Percentiles rank a stretch among this genome's conserved stretches.
These are phyloP conservation scores for Gastrolobium bilobum DNA, from an alignment of 306 rosid genomes.

Conservation along the genomic window DNA sequence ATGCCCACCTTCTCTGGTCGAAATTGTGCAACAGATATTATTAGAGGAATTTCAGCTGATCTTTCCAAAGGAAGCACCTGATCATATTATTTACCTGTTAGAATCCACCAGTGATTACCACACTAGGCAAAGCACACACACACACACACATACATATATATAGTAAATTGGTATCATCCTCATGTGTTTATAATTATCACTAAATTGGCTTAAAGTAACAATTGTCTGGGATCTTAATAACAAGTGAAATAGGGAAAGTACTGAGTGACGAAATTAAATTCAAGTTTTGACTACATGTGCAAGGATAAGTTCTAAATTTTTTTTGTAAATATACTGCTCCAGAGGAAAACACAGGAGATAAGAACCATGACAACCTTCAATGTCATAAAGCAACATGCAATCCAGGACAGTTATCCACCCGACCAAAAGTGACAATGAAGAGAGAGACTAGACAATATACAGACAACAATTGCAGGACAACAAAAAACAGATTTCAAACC, in stretches of 20 bases:
- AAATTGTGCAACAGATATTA: slow-evolving; percentile 96
- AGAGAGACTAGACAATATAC: slow-evolving; percentile 15
- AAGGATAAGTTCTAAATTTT: not conserved
- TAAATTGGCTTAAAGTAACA: slow-evolving; percentile 17
- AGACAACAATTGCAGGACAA: slow-evolving; percentile 25
- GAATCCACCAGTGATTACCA: slow-evolving; percentile 38
- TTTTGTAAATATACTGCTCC: not conserved
- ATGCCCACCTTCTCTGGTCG: slow-evolving; percentile 97
- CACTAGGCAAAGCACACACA: slow-evolving; percentile 7
- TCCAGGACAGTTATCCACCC: not conserved
- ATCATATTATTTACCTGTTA: slow-evolving; percentile 50
- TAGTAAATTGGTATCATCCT: not conserved
- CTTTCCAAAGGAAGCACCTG: slow-evolving; percentile 93
- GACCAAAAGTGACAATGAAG: not conserved
- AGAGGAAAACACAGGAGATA: slow-evolving; percentile 10
- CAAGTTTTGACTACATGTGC: not conserved
- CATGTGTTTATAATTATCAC: not conserved
- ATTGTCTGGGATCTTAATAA: not conserved
- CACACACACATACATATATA: not conserved
- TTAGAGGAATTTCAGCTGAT: slow-evolving; percentile 58
- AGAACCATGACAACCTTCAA: slow-evolving; percentile 17
- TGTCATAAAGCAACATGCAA: slow-evolving; percentile 28
- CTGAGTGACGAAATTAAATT: slow-evolving; percentile 16
- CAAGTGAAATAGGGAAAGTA: slow-evolving; percentile 1
- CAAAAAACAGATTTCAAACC: slow-evolving; percentile 58